Base-by-base conservation (phyloP, 2,329 filamentous ascomycete genomes). In the Diaporthe caulivora region DNA sequence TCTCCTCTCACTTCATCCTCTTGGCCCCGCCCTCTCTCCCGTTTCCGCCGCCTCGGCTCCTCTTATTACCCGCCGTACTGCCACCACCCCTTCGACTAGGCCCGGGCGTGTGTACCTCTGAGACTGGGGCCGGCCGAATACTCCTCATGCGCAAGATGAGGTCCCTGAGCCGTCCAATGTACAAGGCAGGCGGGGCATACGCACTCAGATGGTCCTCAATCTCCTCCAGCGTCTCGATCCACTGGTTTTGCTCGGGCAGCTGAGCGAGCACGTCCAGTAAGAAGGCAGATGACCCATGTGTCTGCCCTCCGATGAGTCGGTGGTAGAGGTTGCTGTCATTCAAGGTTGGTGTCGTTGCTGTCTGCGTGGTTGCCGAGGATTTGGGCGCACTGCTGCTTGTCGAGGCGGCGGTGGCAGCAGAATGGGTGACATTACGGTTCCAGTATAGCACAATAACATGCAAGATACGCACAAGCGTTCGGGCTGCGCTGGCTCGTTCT, bases 391-490 rank as follows among this genome's bases (percentile, higher is more conserved):
- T 8, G 53, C 17, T 60, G 68, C 34, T 29, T 54, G n/a, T 51
- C 1, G 49, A 26, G 37, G 51, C 29, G 18, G 29, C 29, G 37
- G 15, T 34, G 54, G 37, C 21, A 7, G 31, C 49, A 13, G 17
- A 15, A 21, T 37, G 29, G 34, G 11, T 15, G 31, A 75, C 40
- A 10, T 75, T 58, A 10, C 70, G 65, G 13, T 75, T 73, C 73
- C 73, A 75, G 51, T 73, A 70, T n/a, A 76, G 74, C 15, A 85
- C 83, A 3, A 90, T 84, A 21, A 82, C 79, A 47, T 81, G 78
- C 29, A 90, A 83, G 58, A 89, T 86, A 76, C 84, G 84, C 0
- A 89, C 79, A 1, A 90, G 82, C 0, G 86, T 82, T 4, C 82
- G 83, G 3, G 85, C 87, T 6, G 87, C 88, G 2, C 84, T 86